A percentile compares a stretch with the other conserved stretches of the same genome.
phyloP scores from a whole-genome alignment of 2,329 filamentous ascomycete genomes.

The Neonectria sp. region DNA sequence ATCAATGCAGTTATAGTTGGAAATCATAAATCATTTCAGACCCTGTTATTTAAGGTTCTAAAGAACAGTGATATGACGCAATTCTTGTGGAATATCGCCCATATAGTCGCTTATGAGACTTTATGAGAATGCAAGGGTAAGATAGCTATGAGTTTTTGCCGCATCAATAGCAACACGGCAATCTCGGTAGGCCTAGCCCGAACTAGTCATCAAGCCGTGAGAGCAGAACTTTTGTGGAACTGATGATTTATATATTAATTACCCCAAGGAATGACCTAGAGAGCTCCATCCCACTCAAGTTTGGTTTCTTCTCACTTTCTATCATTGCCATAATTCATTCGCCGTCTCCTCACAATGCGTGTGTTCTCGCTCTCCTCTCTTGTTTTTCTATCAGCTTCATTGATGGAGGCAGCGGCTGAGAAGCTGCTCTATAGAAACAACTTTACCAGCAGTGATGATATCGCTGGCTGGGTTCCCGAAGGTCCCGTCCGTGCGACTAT shows the following conservation, averaged over 20 bases:
- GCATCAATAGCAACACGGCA: not conserved
- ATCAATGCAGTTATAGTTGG: no score
- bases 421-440: conserved; percentile 43
- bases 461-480: conserved; percentile 38
- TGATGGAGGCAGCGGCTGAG: conserved; percentile 19
- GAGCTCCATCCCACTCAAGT: not conserved
- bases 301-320: not conserved
- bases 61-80: not conserved
- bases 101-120: not conserved
- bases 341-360: not conserved
- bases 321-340: not conserved
- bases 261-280: not conserved
- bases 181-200: not conserved
- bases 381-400: not conserved
- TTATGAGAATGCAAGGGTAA: not conserved
- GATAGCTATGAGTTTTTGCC: not conserved
- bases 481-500: conserved; percentile 38
- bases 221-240: not conserved
- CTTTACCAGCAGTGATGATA: conserved; percentile 34
- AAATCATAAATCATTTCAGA: not conserved
- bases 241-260: not conserved
- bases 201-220: not conserved
- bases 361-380: not conserved
- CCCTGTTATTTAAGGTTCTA: not conserved
- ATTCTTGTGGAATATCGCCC: not conserved